Conservation (phyloP, 2,329 filamentous ascomycete species). For the Fusarium sp. region DNA sequence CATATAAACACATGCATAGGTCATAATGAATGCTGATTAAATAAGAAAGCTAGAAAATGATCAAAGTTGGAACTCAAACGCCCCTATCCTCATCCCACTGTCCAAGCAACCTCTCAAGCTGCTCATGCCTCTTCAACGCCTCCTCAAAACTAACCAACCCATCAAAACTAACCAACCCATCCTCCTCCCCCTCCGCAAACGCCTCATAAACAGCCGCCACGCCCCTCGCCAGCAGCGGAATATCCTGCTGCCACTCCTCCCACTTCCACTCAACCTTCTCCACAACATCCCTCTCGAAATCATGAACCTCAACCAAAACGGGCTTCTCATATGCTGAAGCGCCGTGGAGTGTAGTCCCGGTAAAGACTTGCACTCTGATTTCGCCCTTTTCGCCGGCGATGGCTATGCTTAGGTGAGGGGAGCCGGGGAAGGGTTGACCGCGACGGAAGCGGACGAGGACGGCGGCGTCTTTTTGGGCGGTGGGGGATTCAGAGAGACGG, state of each 20-base stretch:
- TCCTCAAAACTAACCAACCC: constrained; percentile 50
- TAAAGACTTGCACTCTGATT: constrained; percentile 51
- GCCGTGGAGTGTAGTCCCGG: constrained; percentile 41
- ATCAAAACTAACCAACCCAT: constrained; percentile 48
- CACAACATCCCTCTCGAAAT: constrained; percentile 56
- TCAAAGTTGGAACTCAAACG: not conserved
- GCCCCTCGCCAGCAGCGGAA: constrained; percentile 56
- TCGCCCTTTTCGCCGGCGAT: constrained; percentile 63
- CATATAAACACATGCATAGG: too few species aligned
- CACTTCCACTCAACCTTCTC: constrained; percentile 56
- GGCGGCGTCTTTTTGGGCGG: constrained; percentile 48
- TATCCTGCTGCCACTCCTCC: constrained; percentile 56
- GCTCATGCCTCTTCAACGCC: constrained; percentile 57
- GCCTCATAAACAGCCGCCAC: constrained; percentile 67
- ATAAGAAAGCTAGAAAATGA: not conserved
- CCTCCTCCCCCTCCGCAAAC: constrained; percentile 51
- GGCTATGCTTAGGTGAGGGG: constrained; percentile 57
- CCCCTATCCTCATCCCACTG: constrained; percentile 19
- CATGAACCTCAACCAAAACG: constrained; percentile 60
- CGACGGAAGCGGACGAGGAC: constrained; percentile 57
- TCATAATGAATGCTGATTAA: not conserved
- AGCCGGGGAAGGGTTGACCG: constrained; percentile 59
- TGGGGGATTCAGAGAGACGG: constrained; percentile 43
- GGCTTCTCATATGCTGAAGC: constrained; percentile 45
- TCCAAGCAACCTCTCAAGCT: constrained; percentile 51